Evolutionary conservation across 1,139 yeast genomes (phyloP).

Genomic region (Hansenula sp.): DNA sequence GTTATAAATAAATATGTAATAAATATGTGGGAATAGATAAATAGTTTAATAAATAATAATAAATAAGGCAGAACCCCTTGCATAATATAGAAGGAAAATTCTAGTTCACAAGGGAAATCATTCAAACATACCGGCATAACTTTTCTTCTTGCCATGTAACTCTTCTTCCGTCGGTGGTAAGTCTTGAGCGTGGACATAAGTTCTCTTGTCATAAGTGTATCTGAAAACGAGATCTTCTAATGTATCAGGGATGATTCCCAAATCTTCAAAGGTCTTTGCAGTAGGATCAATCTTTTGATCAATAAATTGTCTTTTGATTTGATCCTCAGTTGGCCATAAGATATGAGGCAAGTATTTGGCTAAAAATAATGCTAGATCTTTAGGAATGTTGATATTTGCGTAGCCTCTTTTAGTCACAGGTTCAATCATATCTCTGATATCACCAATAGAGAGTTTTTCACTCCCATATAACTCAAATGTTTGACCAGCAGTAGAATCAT

Average conservation of each 20-base stretch:
- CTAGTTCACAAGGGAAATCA: constrained; percentile 1
- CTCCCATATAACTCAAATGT: constrained; percentile 77
- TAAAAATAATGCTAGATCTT: constrained; percentile 40
- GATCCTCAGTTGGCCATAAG: constrained; percentile 72
- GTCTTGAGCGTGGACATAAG: constrained; percentile 24
- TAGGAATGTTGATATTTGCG: constrained; percentile 48
- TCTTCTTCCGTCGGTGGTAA: constrained; percentile 24
- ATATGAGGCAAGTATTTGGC: constrained; percentile 51
- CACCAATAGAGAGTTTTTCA: constrained; percentile 57
- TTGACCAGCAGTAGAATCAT: constrained; percentile 77
- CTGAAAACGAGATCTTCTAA: constrained; percentile 68
- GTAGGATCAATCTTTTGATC: constrained; percentile 60
- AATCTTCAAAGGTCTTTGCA: constrained; percentile 66
- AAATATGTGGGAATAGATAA: constrained; percentile 4
- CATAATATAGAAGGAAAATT: too few species aligned
- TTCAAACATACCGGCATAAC: constrained; percentile 12
- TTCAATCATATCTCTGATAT: constrained; percentile 68
- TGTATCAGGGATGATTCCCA: constrained; percentile 68
- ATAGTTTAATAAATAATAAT: constrained; percentile 7
- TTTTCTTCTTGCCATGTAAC: constrained; percentile 13
- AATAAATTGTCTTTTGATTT: constrained; percentile 70
- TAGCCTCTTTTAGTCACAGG: constrained; percentile 46
- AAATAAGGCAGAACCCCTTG: background rate
- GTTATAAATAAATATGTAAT: background rate
- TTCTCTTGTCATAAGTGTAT: constrained; percentile 32